Percentiles rank a stretch among this genome's conserved stretches.
phyloP scores from a whole-genome alignment of 208 protist genomes.

The Trypanosoma congolense region DNA sequence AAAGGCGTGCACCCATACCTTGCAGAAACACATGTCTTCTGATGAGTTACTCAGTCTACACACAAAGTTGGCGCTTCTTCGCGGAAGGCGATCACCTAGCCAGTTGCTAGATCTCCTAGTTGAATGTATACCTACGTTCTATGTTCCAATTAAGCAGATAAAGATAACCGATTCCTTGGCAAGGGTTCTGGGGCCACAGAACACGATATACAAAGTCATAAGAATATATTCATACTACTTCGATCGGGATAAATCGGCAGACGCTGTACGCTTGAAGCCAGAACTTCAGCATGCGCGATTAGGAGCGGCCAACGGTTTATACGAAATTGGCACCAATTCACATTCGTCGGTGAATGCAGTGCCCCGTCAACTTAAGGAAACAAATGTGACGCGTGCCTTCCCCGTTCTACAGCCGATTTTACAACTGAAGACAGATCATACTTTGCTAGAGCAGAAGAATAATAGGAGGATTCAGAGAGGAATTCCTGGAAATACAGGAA shows the following conservation, averaged over 20 bases:
- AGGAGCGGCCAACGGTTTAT: constrained; percentile 49
- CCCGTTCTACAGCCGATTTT: constrained; percentile 26
- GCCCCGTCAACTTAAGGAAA: constrained; percentile 17
- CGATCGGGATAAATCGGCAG: constrained; percentile 35
- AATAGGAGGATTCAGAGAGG: no score
- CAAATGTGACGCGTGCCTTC: constrained; percentile 24
- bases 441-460: no score
- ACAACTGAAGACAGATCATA: no score
- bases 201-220: constrained; percentile 45
- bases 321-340: constrained; percentile 26
- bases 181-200: constrained; percentile 37
- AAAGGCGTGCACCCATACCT: not conserved
- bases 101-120: constrained; percentile 78
- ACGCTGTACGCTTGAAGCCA: constrained; percentile 40
- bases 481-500: not conserved
- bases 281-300: constrained; percentile 34
- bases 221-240: constrained; percentile 74
- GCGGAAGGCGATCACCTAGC: constrained; percentile 48
- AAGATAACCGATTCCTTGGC: constrained; percentile 38
- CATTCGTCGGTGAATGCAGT: constrained; percentile 14
- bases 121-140: constrained; percentile 79
- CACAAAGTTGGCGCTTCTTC: constrained; percentile 49
- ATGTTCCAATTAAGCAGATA: constrained; percentile 44
- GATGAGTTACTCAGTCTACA: constrained; percentile 46
- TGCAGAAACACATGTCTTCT: constrained; percentile 2